Base-by-base conservation (phyloP, 2,329 filamentous ascomycete genomes). In the Pseudocercospora macadamiae region DNA sequence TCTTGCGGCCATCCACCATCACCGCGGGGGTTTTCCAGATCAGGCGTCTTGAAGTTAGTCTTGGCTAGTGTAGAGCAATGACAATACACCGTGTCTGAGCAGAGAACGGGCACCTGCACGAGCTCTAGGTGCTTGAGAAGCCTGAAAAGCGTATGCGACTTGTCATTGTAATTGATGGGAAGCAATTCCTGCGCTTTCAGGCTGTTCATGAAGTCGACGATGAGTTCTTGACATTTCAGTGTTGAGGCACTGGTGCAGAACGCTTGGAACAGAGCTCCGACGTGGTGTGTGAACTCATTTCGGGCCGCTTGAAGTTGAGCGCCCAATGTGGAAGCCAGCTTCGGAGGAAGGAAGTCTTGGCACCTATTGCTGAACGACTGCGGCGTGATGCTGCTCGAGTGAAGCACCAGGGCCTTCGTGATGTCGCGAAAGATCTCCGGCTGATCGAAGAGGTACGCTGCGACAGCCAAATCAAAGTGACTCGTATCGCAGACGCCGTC, bases 401-500 rank as follows among this genome's bases (percentile, higher is more conserved):
- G 1, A 8, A 48, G 30, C 1, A 66, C 57, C 1, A 66, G 32
- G 12, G 57, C n/a, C 16, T 52, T 34, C 1, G 59, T 62, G 30
- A 61, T 53, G 5, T 45, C 16, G 12, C 58, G 28, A 44, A 66
- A 66, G 21, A 45, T 26, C 2, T 28, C 10, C 0, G 54, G 44
- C 21, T 63, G 60, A 14, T 66, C 60, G 3, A 64, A 53, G 3
- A 66, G 19, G 44, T 30, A 58, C 2, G 64, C 37, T 3, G 55
- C 54, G 9, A 51, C 55, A 1, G 54, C 32, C 18, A 64, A 28
- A 9, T 53, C 8, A 25, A 44, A 18, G 8, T 30, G 14, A 4
- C 4, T 9, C 18, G 21, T 14, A 6, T 44, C 16, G 21, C 23
- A 14, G 18, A 16, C 28, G 16, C 14, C 2, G 19, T 26, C 1